Base-by-base conservation (phyloP, 257 asterid species). In the Jacaranda copaia region DNA sequence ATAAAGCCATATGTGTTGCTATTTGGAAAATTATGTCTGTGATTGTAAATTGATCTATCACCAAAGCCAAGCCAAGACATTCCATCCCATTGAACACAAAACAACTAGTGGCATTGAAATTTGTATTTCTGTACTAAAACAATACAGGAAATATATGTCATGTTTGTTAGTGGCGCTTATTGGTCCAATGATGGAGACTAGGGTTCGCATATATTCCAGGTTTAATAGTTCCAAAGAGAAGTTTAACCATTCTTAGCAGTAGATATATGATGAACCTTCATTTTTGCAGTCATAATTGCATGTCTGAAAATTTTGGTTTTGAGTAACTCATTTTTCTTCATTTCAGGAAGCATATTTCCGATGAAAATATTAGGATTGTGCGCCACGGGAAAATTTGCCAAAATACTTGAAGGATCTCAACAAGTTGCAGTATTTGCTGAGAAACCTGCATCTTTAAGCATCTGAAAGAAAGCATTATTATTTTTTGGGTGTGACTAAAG, bases 51-150 rank as follows among this genome's bases (percentile, higher is more conserved):
- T 57, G 65, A 68, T 72, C 48, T 39, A 52, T 72, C 36, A 74
- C 60, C 75, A 61, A 59, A 40, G 65, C 81, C 70, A 59, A 40
- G 65, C 81, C 70, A 63, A 65, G 62, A 72, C 68, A 51, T 76
- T 82, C 77, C 13, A 48, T 69, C 68, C 74, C 68, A 71, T 74
- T 65, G 70, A 68, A 76, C 42, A 57, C 48, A 74, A 80, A 69
- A 63, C 70, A 64, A 64, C 75, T 42, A 35, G 82, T 75, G 83
- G 75, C 79, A 72, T 74, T 68, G 68, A 72, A 73, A 67, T 68
- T 61, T 10, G 51, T 0, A 75, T n/a, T 59, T 72, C 71, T 40
- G 59, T 66, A 63, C 11, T 71, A 11, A 67, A 36, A 58, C 42
- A 5, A 10, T 71, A 52, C 68, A 48, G 77, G 67, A 76, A 56